Evolutionary conservation across 495 filamentous ascomycete genomes (phyloP).

Genomic region (Pseudomonodictys pantanalensis): DNA sequence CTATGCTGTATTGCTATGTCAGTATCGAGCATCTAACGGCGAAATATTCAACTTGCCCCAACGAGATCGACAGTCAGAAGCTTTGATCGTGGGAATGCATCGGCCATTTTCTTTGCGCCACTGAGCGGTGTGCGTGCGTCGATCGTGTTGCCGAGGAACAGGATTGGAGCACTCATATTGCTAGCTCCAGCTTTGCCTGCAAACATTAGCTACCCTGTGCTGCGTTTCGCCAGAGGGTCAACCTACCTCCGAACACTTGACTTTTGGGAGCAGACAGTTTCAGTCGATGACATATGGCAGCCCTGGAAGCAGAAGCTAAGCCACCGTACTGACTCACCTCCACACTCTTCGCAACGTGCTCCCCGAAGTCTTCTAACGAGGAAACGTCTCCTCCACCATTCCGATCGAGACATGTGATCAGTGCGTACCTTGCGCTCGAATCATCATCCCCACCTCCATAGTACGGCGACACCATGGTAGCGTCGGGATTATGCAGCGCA

Average conservation of each 20-base stretch:
- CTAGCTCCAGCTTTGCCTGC: slow-evolving; percentile 46
- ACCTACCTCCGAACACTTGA: neutral
- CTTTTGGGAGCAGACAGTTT: neutral
- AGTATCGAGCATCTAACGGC: neutral
- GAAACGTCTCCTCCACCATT: slow-evolving; percentile 47
- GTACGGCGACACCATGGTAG: neutral
- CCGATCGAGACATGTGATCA: slow-evolving; percentile 41
- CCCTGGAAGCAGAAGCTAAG: neutral
- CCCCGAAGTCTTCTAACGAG: slow-evolving; percentile 37
- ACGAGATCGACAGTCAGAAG: neutral
- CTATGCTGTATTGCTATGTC: neutral
- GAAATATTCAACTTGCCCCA: neutral
- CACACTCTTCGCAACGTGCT: neutral
- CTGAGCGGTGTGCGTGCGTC: slow-evolving; percentile 56
- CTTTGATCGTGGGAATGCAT: neutral
- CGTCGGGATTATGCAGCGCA: neutral
- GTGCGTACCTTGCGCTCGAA: neutral
- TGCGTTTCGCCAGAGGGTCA: neutral
- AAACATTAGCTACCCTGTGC: slow-evolving; percentile 51
- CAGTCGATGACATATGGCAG: neutral
- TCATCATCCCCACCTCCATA: neutral
- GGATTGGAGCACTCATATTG: slow-evolving; percentile 48
- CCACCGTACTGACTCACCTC: neutral
- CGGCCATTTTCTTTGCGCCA: slow-evolving; percentile 46
- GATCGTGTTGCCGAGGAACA: slow-evolving; percentile 53